Conservation (phyloP, 208 protist genomes). For the Leishmania tarentolae region DNA sequence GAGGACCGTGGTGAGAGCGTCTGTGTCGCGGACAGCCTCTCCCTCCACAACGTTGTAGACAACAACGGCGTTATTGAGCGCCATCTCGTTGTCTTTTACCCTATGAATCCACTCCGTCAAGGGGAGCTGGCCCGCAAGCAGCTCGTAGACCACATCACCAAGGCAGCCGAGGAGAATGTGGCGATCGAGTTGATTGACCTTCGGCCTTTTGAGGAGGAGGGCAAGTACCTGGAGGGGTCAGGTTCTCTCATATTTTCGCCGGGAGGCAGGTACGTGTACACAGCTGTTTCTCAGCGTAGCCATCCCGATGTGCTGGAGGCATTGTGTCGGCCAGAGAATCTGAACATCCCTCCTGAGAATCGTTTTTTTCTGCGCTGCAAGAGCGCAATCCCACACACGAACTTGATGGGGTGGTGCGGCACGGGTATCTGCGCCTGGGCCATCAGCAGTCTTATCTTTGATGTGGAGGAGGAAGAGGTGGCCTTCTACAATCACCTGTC, state of each 20-base stretch:
- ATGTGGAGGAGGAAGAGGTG: constrained; percentile 47
- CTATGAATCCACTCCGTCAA: constrained; percentile 55
- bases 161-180: constrained; percentile 21
- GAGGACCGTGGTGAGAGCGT: constrained; percentile 49
- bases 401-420: constrained; percentile 75
- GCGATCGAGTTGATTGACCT: constrained; percentile 69
- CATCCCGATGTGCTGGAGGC: constrained; percentile 60
- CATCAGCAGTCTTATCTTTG: constrained; percentile 54
- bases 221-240: constrained; percentile 65
- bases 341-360: constrained; percentile 70
- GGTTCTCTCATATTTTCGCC: constrained; percentile 65
- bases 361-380: constrained; percentile 56
- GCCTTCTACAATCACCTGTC: constrained; percentile 68
- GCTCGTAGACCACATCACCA: constrained; percentile 48
- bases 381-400: constrained; percentile 63
- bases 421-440: constrained; percentile 80
- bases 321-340: constrained; percentile 61
- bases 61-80: constrained; percentile 50
- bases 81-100: constrained; percentile 73
- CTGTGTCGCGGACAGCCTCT: constrained; percentile 54
- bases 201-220: constrained; percentile 47
- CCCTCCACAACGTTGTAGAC: constrained; percentile 76
- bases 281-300: constrained; percentile 56
- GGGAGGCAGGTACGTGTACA: constrained; percentile 74
- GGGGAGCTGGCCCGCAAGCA: constrained; percentile 59